Evolutionary conservation across 495 filamentous ascomycete genomes (phyloP), one percentile per base, ranked within the genome.

Genomic region (Cenococcum geophilum): DNA sequence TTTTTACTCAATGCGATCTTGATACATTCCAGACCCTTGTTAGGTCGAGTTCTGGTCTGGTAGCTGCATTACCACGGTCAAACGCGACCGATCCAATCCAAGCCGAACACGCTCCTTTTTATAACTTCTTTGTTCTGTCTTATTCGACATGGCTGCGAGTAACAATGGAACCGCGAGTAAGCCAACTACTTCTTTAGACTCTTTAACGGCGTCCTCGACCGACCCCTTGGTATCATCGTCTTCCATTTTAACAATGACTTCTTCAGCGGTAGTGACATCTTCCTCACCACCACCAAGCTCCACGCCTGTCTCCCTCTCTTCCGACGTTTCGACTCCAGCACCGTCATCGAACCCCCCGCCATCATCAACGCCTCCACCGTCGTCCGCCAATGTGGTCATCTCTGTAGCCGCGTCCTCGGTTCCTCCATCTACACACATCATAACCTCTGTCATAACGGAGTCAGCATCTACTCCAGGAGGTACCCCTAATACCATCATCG

Each of bases 361-460:
- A 11, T 56, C 52, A 14, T 16, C 56, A 1, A 20, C 61, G n/a
- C 60, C 61, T 45, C 12, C 60, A 21, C 9, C 62, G n/a, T 61
- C 65, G 5, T 18, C 23, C 51, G 34, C 50, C 49, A 40, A 20
- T 35, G 10, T 55, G 50, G 52, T 62, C 22, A 73, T 66, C 12
- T 70, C 70, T 20, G 49, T 63, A 16, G 63, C 67, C 40, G 70
- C 68, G 8, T 64, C 72, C 0, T 55, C 66, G 25, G n/a, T 32
- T 0, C 42, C 71, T n/a, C 72, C 69, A n/a, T 64, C 67, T 11
- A 72, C 72, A 20, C 32, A 67, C 40, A 21, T 73, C 59, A 50
- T 74, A 52, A 74, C 72, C 9, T 72, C 70, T 1, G 51, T 71
- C 21, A 60, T 73, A 49, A 72, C 73, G 1, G 53, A 42, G 4